A percentile compares a stretch with the other conserved stretches of the same genome.
phyloP scores from a whole-genome alignment of 768 basidiomycete genomes.

The Suillus luteus region DNA sequence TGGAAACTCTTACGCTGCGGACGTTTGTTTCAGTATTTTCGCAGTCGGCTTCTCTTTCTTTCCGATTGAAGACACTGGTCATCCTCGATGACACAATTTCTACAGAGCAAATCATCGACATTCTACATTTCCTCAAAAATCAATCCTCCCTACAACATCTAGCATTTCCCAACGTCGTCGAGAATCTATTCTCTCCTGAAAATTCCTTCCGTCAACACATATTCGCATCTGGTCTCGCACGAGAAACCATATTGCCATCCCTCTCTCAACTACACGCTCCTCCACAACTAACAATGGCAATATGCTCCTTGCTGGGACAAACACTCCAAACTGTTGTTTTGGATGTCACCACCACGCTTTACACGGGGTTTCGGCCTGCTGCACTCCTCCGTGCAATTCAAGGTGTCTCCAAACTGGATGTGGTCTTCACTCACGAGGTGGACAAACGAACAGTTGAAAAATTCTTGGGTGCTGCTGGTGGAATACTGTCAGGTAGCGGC shows the following conservation, averaged over 20 bases:
- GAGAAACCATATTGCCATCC: slow-evolving; percentile 20
- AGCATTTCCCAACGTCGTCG: slow-evolving; percentile 29
- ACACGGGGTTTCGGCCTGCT: slow-evolving; percentile 31
- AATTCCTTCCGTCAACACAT: slow-evolving; percentile 5
- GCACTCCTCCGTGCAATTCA: slow-evolving; percentile 27
- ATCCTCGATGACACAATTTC: slow-evolving; percentile 30
- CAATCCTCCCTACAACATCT: slow-evolving; percentile 30
- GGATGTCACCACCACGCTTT: slow-evolving; percentile 30
- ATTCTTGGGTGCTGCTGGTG: slow-evolving; percentile 30
- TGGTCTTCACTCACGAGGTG: slow-evolving; percentile 33
- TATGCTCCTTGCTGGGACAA: slow-evolving; percentile 22
- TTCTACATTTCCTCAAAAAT: slow-evolving; percentile 27
- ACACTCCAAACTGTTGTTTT: slow-evolving; percentile 26
- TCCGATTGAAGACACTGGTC: slow-evolving; percentile 29
- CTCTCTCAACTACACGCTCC: slow-evolving; percentile 32
- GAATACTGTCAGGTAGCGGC: slow-evolving; percentile 19
- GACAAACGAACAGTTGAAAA: slow-evolving; percentile 36
- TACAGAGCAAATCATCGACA: slow-evolving; percentile 21
- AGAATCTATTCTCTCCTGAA: slow-evolving; percentile 12
- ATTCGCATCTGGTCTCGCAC: slow-evolving; percentile 2
- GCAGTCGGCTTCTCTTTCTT: slow-evolving; percentile 20
- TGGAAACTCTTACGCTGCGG: slow-evolving; percentile 28
- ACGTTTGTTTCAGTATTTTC: slow-evolving; percentile 28
- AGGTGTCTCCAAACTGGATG: slow-evolving; percentile 32
- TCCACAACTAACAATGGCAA: slow-evolving; percentile 23